Conservation (phyloP, 768 basidiomycete genomes). For the Termitomyces bulborhizus region DNA sequence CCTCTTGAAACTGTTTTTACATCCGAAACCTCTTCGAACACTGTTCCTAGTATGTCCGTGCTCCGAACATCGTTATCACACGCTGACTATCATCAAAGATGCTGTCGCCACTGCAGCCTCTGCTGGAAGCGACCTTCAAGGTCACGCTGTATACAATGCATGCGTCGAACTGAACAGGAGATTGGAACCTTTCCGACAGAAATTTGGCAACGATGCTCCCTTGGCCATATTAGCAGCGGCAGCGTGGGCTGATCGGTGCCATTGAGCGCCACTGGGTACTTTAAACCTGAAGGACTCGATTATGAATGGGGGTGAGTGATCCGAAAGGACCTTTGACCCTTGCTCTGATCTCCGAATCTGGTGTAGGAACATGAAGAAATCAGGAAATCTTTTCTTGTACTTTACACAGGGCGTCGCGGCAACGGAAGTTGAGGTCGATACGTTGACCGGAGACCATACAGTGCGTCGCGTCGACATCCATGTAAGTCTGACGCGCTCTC, state of each 20-base stretch:
- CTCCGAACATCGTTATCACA: no score
- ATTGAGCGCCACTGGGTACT: conserved; percentile 12
- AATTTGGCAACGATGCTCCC: conserved; percentile 7
- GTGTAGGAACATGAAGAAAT: conserved; percentile 11
- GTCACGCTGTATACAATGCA: conserved; percentile 13
- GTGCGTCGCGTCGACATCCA: conserved; percentile 13
- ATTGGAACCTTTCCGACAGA: conserved; percentile 11
- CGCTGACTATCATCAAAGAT: not conserved
- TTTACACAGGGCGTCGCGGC: conserved; percentile 14
- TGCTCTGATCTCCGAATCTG: not conserved
- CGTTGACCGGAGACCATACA: conserved; percentile 12
- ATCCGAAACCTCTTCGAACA: conserved; percentile 11
- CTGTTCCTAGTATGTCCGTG: conserved; percentile 9
- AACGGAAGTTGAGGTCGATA: conserved; percentile 14
- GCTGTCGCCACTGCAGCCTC: conserved; percentile 9
- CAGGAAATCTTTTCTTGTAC: conserved; percentile 13
- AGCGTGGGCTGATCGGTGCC: conserved; percentile 12
- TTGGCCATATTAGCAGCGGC: conserved; percentile 8
- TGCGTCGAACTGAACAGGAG: conserved; percentile 13
- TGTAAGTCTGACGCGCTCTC: not conserved
- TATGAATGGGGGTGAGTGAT: conserved; percentile 12
- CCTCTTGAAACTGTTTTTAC: conserved; percentile 12
- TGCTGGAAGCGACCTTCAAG: conserved; percentile 12
- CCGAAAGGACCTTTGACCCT: not conserved
- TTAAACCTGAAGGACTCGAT: conserved; percentile 7